Evolutionary conservation across 2,329 filamentous ascomycete species (phyloP), one percentile per base, ranked within the genome.

Genomic region (Monosporascus cannonballus): DNA sequence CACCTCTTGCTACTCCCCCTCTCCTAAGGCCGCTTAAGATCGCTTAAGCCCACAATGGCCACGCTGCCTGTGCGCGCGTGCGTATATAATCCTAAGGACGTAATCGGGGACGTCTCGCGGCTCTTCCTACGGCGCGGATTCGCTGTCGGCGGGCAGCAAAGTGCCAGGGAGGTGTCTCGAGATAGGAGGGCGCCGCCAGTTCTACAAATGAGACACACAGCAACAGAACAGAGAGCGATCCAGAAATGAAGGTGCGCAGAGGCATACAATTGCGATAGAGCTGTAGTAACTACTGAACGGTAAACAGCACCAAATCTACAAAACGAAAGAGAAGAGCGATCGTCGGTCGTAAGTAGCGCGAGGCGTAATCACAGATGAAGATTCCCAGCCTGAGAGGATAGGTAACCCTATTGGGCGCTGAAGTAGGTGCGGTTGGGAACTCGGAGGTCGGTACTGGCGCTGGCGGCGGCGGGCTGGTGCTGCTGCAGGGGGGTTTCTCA

Each of bases 1-100:
- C 47, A 52, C 41, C 50, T 54, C 46, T 38, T 39, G 48, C 27
- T 45, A 37, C 9, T 15, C 38, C 41, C 47, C 46, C 47, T 53
- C 52, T 45, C 11, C 38, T 39, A 20, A 18, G 18, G 15, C 14
- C 30, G 30, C 30, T 30, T 34, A 34, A 34, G 30, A 34, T 42
- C 7, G 39, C 39, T 22, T 20, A 14, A 24, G 18, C 39, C 18
- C 18, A 42, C 39, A 24, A 14, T 14, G 11, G 8, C 39, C 11
- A 24, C 39, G 18, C 39, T 42, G 24, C 17, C 22, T 20, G 39
- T 15, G 30, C 4, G 39, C 22, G 39, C 39, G 39, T 15, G 39
- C 22, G 39, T 20, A 24, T 42, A 42, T 42, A 42, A 24, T 20
- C n/a, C 22, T 14, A 20, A 42, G 18, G 18, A 39, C 18, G 39